Base-by-base conservation (phyloP, 2,329 filamentous ascomycete genomes). In the Microdochium paspali region DNA sequence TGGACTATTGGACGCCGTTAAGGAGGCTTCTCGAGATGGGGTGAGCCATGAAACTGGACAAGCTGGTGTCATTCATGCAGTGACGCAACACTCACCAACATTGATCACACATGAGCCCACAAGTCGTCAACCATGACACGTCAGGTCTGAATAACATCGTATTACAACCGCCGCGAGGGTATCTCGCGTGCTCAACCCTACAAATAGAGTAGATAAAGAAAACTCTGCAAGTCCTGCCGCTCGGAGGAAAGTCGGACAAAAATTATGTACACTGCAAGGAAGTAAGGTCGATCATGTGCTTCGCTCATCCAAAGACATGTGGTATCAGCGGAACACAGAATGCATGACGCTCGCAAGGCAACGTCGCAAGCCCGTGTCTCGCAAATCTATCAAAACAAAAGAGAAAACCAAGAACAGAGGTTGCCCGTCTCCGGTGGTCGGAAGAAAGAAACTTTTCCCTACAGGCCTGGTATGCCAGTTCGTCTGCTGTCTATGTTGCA, bases 401-500 rank as follows among this genome's bases (percentile, higher is more conserved):
- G 35, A 40, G 12, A 40, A 21, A 7, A 40, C 35, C 35, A 40
- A 40, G 18, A 40, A 20, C 10, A 40, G 12, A 40, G 18, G 35
- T 40, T 20, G 35, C 35, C 18, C 35, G 23, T 15, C 13, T 20
- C 23, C 18, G 35, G 35, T 40, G 15, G 18, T 40, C 18, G 35
- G 35, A 7, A 13, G 13, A 13, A 13, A 13, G 26, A 18, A 20
- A 21, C 20, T 40, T 40, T 40, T 20, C 10, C 9, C 10, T 9
- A 7, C 15, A 40, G 35, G 23, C 35, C 12, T 40, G 35, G 3
- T 40, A 40, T 40, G 35, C 35, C 35, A 40, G 35, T 21, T 40
- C 18, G 35, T 40, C 35, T 40, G 35, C 35, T 40, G 35, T 40
- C 35, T 40, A 40, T 40, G 35, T 21, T 40, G 35, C 35, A 40